Evolutionary conservation across 1,284 basidiomycete species (phyloP), one percentile per base, ranked within the genome.

Genomic region (Melampsora larici-populina): DNA sequence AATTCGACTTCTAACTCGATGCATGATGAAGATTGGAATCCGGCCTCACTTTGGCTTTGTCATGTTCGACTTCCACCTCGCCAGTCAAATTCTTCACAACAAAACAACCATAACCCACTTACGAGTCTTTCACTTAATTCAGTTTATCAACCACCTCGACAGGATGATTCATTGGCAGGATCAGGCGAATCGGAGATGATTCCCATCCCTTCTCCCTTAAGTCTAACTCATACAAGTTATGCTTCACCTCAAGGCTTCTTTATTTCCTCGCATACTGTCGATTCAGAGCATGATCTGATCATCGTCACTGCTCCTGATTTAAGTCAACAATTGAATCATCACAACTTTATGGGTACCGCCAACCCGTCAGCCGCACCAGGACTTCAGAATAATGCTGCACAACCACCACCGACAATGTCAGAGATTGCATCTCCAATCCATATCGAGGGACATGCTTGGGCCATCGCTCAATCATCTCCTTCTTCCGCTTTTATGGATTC

Each of bases 361-460:
- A 31, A 60, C 86, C 31, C 84, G 85, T 26, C 82, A 84, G 80
- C 85, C 33, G 71, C 81, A 83, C 80, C 83, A 18, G 70, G 73
- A 36, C 82, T 51, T 88, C 88, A 79, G 83, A 85, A 31, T 82
- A 83, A 48, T 79, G 83, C 17, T 80, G 86, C 58, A 86, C 85
- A 65, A 21, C 84, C 87, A 13, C 87, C 85, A 79, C 87, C 90
- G 40, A 88, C 89, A 60, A 89, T 89, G 29, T 70, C 40, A 58
- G 92, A 94, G 81, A 88, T 91, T 80, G 90, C 91, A 0, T 89
- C 90, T 2, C 82, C 92, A 21, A 85, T 95, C 40, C 87, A 90
- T 15, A 90, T 94, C 78, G 89, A 90, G 46, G 93, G 92, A 1
- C 86, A 89, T 79, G 91, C 92, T 2, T 95, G 92, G 91, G 90